A percentile compares a stretch with the other conserved stretches of the same genome.
These are phyloP conservation scores for Schoenoplectus triqueter DNA, from an alignment of 202 grass and related monocot species.

Conservation along the genomic window DNA sequence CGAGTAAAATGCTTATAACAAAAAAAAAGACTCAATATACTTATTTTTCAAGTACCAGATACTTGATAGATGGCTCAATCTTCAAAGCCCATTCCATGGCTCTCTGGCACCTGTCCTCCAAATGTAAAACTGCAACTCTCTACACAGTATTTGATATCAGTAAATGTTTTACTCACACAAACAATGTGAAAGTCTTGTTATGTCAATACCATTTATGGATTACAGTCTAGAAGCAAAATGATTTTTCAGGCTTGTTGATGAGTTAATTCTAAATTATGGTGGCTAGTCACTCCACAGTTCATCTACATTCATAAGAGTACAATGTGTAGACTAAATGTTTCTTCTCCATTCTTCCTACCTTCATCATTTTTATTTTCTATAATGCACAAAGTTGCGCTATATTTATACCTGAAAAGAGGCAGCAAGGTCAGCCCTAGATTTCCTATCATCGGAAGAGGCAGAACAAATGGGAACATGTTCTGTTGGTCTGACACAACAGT, in stretches of 20 bases:
- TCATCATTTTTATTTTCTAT: background rate
- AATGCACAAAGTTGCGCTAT: background rate
- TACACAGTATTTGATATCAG: slow-evolving; percentile 46
- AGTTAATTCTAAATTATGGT: background rate
- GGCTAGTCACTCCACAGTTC: background rate
- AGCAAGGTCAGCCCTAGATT: slow-evolving; percentile 77
- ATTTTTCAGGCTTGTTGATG: background rate
- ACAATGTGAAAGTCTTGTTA: background rate
- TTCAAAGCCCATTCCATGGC: slow-evolving; percentile 98
- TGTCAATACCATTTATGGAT: background rate
- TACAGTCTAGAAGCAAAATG: background rate
- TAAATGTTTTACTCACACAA: slow-evolving; percentile 24
- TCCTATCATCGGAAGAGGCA: slow-evolving; percentile 62
- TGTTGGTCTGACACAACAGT: slow-evolving; percentile 46
- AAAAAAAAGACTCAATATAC: slow-evolving; percentile 24
- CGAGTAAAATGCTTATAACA: slow-evolving; percentile 24
- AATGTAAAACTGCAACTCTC: slow-evolving; percentile 94
- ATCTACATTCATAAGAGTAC: background rate
- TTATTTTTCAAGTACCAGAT: slow-evolving; percentile 68
- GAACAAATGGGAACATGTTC: slow-evolving; percentile 64
- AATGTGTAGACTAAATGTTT: background rate
- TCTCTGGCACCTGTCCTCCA: slow-evolving; percentile 94
- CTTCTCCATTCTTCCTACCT: background rate
- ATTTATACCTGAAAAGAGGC: slow-evolving; percentile 89
- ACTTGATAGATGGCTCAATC: slow-evolving; percentile 83